A percentile compares a stretch with the other conserved stretches of the same genome.
Conservation (phyloP, 1,284 basidiomycete species). For the Ganoderma lingzhi region DNA sequence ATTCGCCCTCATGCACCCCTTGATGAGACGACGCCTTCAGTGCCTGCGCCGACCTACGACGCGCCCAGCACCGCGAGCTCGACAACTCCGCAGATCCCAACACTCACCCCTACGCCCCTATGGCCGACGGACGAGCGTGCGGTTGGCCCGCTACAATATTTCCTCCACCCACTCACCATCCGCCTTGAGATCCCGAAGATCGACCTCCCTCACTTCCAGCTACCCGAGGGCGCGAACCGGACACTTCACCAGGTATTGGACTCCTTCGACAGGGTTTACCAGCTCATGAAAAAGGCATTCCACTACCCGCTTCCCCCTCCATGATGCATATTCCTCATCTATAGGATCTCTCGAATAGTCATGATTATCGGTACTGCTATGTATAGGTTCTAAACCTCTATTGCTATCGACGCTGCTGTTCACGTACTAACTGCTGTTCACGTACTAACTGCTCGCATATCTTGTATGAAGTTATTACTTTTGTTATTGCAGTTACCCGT, state of each 20-base stretch:
- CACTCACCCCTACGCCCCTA: conserved; percentile 20
- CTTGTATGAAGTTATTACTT: conserved; percentile 27
- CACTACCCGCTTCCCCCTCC: conserved; percentile 46
- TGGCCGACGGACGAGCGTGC: conserved; percentile 6
- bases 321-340: conserved; percentile 19
- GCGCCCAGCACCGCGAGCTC: conserved; percentile 1
- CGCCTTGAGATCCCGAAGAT: conserved; percentile 37
- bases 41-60: conserved; percentile 9
- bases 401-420: conserved; percentile 7
- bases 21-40: conserved; percentile 8
- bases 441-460: conserved; percentile 15
- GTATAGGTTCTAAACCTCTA: background rate
- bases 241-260: conserved; percentile 36
- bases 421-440: conserved; percentile 14
- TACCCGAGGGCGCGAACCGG: conserved; percentile 30
- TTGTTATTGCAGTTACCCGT: conserved; percentile 17
- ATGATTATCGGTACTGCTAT: conserved; percentile 16
- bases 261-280: conserved; percentile 41
- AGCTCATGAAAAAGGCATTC: conserved; percentile 38
- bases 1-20: background rate
- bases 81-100: conserved; percentile 17
- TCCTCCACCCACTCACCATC: conserved; percentile 34
- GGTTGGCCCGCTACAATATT: conserved; percentile 15
- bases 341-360: conserved; percentile 37
- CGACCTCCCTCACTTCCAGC: conserved; percentile 21